These are phyloP conservation scores for Rosa hybrid DNA, from an alignment of 331 rosid genomes.

Conservation along the genomic window DNA sequence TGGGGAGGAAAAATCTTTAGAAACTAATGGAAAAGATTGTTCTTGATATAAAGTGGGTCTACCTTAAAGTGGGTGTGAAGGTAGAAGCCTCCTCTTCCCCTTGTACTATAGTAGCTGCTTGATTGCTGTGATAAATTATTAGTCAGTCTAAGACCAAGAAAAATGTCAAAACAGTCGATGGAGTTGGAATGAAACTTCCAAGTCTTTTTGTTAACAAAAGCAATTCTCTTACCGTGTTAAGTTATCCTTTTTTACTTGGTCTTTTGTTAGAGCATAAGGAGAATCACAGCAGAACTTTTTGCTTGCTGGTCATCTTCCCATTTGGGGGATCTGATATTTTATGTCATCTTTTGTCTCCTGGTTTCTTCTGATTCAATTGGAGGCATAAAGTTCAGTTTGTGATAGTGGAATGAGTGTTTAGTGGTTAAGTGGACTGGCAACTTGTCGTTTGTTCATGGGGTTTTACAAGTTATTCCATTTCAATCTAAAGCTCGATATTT, in stretches of 20 bases:
- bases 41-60: conserved; percentile 41
- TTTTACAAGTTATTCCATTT: not conserved
- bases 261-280: not conserved
- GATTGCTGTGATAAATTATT: conserved; percentile 28
- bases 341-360: not conserved
- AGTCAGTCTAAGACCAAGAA: conserved; percentile 22
- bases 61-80: conserved; percentile 25
- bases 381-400: not conserved
- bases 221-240: not conserved
- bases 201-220: not conserved
- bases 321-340: not conserved
- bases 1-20: conserved; percentile 41
- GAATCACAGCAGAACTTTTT: not conserved
- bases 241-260: not conserved
- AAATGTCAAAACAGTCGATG: conserved; percentile 24
- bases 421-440: not conserved
- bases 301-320: not conserved
- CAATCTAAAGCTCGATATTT: not conserved
- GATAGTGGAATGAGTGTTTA: not conserved
- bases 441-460: not conserved
- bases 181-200: not conserved
- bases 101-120: conserved; percentile 46
- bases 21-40: conserved; percentile 53
- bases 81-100: conserved; percentile 38
- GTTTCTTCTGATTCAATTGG: not conserved